Base-by-base conservation (phyloP, 768 basidiomycete genomes). In the Russula sp. region DNA sequence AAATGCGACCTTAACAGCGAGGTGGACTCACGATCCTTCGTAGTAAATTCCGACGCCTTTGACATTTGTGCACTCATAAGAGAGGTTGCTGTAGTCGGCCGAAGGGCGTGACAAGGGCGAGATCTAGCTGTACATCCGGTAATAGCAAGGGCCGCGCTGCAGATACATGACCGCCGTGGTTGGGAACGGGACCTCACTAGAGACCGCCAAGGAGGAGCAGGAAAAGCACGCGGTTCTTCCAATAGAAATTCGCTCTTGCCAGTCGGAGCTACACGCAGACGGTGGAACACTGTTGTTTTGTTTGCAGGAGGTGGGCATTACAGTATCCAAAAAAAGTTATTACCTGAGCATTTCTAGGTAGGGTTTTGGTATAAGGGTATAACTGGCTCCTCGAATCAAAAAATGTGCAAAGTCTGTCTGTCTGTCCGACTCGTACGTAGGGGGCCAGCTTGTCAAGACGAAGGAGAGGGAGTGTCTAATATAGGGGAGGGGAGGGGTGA, bases 321-420 rank as follows among this genome's bases (percentile, higher is more conserved):
- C n/a, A 54, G 36, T 14, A 53, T 61, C 59, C 59, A 42, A 53
- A 24, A n/a, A 46, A 22, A 48, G 22, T 22, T 38, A 59, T 59
- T 59, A 50, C 34, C 59, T 38, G 49, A 51, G 50, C 28, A 38
- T 42, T 52, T 48, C 50, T 60, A 60, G 50, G 60, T 61, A 53
- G 42, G 52, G n/a, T 44, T 24, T 61, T 16, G 60, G 42, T 61
- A 61, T 62, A 62, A 26, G 61, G 61, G 61, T 62, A 62, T 55
- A 62, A 54, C 36, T 50, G 34, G 49, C 44, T 55, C 61, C 52
- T 46, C 53, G 26, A 62, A 55, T 48, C 52, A 44, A 54, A 61
- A 48, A 48, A 22, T 48, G 46, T 48, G 22, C 46, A 1, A 48
- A 42, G 52, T 30, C n/a, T 53, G 20, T 52, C 36, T 51, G 30